phyloP scores from a whole-genome alignment of 805 yeast genomes.

The Lachancea thermotolerans region DNA sequence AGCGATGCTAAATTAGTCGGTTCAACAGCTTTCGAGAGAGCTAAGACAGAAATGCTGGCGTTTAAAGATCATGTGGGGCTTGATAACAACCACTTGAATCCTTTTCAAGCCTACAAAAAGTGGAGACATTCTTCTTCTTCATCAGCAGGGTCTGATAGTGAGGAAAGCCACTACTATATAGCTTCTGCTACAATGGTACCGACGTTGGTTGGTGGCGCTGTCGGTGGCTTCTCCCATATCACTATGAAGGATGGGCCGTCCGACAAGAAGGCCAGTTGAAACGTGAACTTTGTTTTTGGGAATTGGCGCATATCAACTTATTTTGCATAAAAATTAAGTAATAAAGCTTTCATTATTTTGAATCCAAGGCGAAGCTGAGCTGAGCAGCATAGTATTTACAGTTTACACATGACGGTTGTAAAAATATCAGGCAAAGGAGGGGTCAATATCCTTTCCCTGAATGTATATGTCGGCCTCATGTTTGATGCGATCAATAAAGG shows the following conservation, averaged over 20 bases:
- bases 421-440: background rate
- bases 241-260: background rate
- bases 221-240: slow-evolving; percentile 36
- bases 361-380: background rate
- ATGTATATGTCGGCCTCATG: slow-evolving; percentile 32
- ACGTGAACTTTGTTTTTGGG: background rate
- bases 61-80: slow-evolving; percentile 12
- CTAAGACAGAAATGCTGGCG: slow-evolving; percentile 27
- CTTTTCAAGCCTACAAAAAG: slow-evolving; percentile 21
- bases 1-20: slow-evolving; percentile 11
- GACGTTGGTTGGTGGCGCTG: slow-evolving; percentile 50
- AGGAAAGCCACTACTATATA: slow-evolving; percentile 21
- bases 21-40: slow-evolving; percentile 30
- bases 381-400: background rate
- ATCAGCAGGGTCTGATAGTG: slow-evolving; percentile 11
- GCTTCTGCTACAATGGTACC: slow-evolving; percentile 48
- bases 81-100: slow-evolving; percentile 15
- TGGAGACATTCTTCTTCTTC: slow-evolving; percentile 20
- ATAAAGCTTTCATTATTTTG: too few relatives aligned
- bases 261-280: background rate
- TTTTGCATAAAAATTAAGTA: too few relatives aligned
- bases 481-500: slow-evolving; percentile 40
- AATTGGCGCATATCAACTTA: background rate
- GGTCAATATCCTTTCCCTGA: slow-evolving; percentile 17
- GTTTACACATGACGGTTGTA: background rate